Evolutionary conservation across 1,284 basidiomycete genomes (phyloP).

Genomic region (Ceratobasidium sp.): DNA sequence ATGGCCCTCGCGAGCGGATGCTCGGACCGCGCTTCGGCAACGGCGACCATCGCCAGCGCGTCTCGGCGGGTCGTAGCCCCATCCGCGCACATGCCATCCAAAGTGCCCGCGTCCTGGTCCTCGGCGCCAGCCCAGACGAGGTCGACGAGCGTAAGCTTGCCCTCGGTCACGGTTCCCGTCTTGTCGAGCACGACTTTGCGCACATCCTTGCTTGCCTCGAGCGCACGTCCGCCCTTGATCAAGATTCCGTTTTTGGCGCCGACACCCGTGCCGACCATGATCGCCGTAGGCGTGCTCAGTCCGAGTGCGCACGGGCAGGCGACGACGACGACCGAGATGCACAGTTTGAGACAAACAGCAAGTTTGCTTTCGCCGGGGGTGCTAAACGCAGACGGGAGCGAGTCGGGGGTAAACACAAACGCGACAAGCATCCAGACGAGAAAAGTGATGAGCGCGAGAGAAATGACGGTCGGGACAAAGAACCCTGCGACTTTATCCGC

Average conservation of each 20-base stretch:
- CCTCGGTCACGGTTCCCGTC: conserved; percentile 96
- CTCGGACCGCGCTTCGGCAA: conserved; percentile 91
- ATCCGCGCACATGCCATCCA: conserved; percentile 65
- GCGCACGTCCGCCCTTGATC: conserved; percentile 95
- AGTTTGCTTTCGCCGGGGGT: conserved; percentile 85
- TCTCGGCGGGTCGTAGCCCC: conserved; percentile 69
- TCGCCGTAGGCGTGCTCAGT: conserved; percentile 95
- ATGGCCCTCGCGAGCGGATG: conserved; percentile 96
- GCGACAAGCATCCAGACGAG: conserved; percentile 82
- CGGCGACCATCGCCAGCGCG: conserved; percentile 83
- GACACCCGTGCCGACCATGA: conserved; percentile 99
- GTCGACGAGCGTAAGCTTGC: conserved; percentile 79
- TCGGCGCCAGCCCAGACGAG: conserved; percentile 75
- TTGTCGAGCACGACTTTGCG: conserved; percentile 92
- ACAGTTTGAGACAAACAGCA: conserved; percentile 95
- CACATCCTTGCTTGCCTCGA: conserved; percentile 90
- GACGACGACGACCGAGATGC: conserved; percentile 97
- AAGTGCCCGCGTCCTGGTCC: conserved; percentile 54
- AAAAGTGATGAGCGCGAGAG: conserved; percentile 85
- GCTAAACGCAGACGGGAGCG: conserved; percentile 86
- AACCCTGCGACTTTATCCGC: conserved; percentile 94
- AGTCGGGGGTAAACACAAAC: conserved; percentile 64
- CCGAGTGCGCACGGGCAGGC: conserved; percentile 99
- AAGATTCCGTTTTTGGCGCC: conserved; percentile 97
- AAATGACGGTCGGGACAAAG: conserved; percentile 94